Percentiles rank a stretch among this genome's conserved stretches.
phyloP scores from a whole-genome alignment of 2,329 filamentous ascomycete genomes.

The Chaetomiaceae sp. region DNA sequence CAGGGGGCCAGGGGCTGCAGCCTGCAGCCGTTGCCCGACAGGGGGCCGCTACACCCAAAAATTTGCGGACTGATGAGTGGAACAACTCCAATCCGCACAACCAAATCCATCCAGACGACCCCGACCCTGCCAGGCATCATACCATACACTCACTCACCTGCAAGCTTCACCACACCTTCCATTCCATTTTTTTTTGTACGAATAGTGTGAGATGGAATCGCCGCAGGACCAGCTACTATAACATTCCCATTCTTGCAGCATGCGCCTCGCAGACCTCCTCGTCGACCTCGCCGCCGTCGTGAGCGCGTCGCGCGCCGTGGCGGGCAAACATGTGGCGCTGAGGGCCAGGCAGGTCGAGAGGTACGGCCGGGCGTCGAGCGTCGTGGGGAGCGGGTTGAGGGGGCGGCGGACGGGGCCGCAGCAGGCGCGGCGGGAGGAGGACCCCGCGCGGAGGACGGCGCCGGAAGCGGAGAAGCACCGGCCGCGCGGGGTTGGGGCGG shows the following conservation, averaged over 20 bases:
- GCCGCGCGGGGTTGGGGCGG: not conserved
- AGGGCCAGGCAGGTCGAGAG: conserved; percentile 51
- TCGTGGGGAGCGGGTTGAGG: conserved; percentile 35
- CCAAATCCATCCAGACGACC: not conserved
- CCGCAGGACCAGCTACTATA: too few relatives aligned
- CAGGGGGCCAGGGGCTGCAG: too few relatives aligned
- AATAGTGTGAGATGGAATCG: too few relatives aligned
- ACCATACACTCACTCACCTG: too few relatives aligned
- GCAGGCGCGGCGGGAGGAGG: not conserved
- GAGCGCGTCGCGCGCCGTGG: conserved; percentile 65
- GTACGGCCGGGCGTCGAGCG: conserved; percentile 45
- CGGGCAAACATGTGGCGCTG: conserved; percentile 57
- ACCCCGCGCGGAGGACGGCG: too few relatives aligned
- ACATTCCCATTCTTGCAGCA: too few relatives aligned
- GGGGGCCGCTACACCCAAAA: conserved; percentile 12
- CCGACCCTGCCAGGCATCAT: too few relatives aligned
- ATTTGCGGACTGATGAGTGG: conserved; percentile 16
- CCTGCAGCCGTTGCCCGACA: conserved; percentile 1
- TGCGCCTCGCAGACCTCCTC: conserved; percentile 60
- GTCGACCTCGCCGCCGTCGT: conserved; percentile 68
- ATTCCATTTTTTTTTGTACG: not conserved
- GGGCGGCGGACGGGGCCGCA: not conserved
- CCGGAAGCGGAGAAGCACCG: not conserved
- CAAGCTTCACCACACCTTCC: too few relatives aligned
- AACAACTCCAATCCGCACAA: not conserved